phyloP scores from a whole-genome alignment of 208 protist genomes.

The Trypanosomatidae sp. region DNA sequence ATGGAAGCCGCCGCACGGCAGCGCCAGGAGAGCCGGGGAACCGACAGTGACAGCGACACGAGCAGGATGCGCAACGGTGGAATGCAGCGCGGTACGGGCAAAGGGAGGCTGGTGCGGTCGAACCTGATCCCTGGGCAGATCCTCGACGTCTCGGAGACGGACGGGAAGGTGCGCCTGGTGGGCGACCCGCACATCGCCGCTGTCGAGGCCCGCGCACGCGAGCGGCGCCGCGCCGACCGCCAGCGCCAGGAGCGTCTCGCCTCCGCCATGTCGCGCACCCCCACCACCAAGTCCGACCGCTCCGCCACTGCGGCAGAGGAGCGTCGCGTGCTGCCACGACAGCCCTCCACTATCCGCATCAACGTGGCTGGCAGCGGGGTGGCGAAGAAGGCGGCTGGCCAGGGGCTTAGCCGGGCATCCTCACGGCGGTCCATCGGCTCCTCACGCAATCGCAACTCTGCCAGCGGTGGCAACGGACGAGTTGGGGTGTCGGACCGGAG shows the following conservation, averaged over 20 bases:
- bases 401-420: neutral
- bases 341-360: conserved; percentile 5
- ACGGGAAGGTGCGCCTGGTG: conserved; percentile 41
- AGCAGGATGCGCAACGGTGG: no score
- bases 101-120: conserved; percentile 3
- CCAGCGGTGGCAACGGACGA: neutral
- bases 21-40: no score
- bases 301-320: no score
- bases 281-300: neutral
- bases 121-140: conserved; percentile 48
- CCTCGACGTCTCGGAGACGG: conserved; percentile 15
- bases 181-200: conserved; percentile 40
- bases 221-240: conserved; percentile 35
- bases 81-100: neutral
- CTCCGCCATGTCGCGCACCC: neutral
- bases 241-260: conserved; percentile 19
- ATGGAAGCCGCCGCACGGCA: no score
- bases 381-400: neutral
- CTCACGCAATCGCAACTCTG: neutral
- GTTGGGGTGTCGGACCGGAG: neutral
- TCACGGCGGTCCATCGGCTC: neutral
- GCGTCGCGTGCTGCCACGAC: neutral
- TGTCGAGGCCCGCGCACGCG: conserved; percentile 38
- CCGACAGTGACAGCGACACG: neutral
- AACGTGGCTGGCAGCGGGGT: neutral